Conservation (phyloP, 2,329 filamentous ascomycete genomes). For the Lasiodiplodia sp. region DNA sequence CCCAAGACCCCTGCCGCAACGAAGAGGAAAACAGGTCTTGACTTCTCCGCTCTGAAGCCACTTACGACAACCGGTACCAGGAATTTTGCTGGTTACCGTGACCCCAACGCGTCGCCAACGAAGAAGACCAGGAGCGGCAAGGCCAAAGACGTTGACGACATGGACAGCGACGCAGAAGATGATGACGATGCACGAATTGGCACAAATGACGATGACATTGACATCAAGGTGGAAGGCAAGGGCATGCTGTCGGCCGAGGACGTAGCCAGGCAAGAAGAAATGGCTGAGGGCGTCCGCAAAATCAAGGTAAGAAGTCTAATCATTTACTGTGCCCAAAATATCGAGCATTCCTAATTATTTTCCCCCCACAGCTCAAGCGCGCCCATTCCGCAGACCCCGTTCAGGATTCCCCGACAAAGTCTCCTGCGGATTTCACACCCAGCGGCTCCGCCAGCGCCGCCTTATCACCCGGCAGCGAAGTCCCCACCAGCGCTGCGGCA, state of each 20-base stretch:
- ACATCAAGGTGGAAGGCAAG: constrained; percentile 66
- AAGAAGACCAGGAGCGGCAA: constrained; percentile 60
- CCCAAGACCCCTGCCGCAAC: constrained; percentile 66
- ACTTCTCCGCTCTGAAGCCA: constrained; percentile 84
- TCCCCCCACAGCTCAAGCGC: constrained; percentile 72
- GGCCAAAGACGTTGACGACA: constrained; percentile 64
- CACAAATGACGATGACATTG: constrained; percentile 62
- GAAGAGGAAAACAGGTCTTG: constrained; percentile 86
- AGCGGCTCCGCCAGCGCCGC: constrained; percentile 31
- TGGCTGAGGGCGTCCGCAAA: constrained; percentile 81
- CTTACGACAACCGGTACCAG: constrained; percentile 87
- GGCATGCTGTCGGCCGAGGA: constrained; percentile 71
- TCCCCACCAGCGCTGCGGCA: constrained; percentile 12
- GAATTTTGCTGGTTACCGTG: constrained; percentile 88
- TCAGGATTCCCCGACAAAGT: constrained; percentile 42
- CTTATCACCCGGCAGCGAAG: constrained; percentile 37
- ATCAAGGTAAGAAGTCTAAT: constrained; percentile 71
- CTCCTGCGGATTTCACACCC: constrained; percentile 30
- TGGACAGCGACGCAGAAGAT: constrained; percentile 81
- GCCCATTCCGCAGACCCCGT: constrained; percentile 78
- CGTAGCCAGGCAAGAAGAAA: constrained; percentile 73
- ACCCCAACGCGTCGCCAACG: constrained; percentile 62
- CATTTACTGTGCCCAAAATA: no score
- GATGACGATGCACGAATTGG: constrained; percentile 67
- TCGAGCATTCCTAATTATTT: background rate